phyloP scores from a whole-genome alignment of 306 rosid genomes.

The Citrullus colocynthis region DNA sequence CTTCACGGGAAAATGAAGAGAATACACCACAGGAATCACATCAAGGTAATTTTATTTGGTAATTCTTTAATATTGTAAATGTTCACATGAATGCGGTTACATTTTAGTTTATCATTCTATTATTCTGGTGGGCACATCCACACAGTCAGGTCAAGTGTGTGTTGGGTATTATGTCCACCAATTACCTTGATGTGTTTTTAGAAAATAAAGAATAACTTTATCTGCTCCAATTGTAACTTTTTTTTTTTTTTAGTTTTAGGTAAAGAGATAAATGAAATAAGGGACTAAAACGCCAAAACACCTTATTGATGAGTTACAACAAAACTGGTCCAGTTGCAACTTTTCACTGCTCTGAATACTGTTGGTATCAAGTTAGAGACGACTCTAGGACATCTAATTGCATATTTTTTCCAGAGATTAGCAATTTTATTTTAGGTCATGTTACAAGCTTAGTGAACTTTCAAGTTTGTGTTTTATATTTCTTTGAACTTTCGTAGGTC shows the following conservation, averaged over 20 bases:
- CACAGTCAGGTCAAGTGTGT: not conserved
- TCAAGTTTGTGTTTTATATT: not conserved
- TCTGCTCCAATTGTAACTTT: not conserved
- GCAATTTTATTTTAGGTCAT: not conserved
- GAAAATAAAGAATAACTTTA: not conserved
- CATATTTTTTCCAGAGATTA: not conserved
- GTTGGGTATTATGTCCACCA: not conserved
- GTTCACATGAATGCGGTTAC: not conserved
- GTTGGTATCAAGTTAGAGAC: not conserved
- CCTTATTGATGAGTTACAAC: too few species aligned
- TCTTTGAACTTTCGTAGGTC: not conserved
- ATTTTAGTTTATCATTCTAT: not conserved
- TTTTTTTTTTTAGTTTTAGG: too few species aligned
- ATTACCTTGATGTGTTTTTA: not conserved
- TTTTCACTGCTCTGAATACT: not conserved
- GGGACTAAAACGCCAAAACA: too few species aligned
- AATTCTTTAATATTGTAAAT: not conserved
- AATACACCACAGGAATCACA: conserved; percentile 29
- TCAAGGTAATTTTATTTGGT: conserved; percentile 33
- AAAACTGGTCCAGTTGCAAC: too few species aligned
- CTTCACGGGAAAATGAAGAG: conserved; percentile 45
- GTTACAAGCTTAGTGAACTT: not conserved
- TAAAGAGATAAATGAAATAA: too few species aligned
- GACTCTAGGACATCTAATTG: not conserved
- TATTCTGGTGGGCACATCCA: not conserved